Evolutionary conservation across 306 rosid species (phyloP).

Genomic region (Fagus crenata): DNA sequence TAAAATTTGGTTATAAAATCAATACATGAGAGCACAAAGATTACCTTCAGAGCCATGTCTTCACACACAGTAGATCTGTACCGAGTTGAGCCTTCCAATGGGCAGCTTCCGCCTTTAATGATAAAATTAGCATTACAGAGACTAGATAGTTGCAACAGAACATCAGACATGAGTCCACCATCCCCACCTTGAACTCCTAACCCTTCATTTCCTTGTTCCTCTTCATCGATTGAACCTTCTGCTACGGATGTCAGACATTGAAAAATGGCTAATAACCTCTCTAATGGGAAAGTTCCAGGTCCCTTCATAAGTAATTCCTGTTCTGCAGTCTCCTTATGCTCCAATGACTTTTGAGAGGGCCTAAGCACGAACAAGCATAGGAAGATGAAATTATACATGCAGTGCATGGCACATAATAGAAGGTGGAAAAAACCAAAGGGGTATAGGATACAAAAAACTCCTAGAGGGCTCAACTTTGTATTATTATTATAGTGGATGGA

Average conservation of each 20-base stretch:
- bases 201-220: conserved; percentile 44
- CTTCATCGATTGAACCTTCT: conserved; percentile 59
- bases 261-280: conserved; percentile 91
- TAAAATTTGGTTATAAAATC: not conserved
- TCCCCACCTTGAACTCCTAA: conserved; percentile 45
- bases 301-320: conserved; percentile 84
- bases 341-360: conserved; percentile 58
- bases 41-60: conserved; percentile 77
- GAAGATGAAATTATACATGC: conserved; percentile 3
- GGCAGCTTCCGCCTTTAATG: conserved; percentile 81
- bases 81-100: conserved; percentile 80
- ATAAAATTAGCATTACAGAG: conserved; percentile 88
- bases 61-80: conserved; percentile 76
- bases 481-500: not conserved
- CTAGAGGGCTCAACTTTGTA: not conserved
- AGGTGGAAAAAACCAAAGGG: not conserved
- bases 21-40: not conserved
- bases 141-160: conserved; percentile 80
- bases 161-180: conserved; percentile 69
- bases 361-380: conserved; percentile 43
- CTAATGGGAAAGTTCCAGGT: conserved; percentile 93
- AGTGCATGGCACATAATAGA: not conserved
- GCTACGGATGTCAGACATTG: conserved; percentile 76
- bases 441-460: not conserved
- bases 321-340: conserved; percentile 74